These are phyloP conservation scores for Penicillium palitans DNA, from an alignment of 2,329 filamentous ascomycete genomes.

Conservation along the genomic window DNA sequence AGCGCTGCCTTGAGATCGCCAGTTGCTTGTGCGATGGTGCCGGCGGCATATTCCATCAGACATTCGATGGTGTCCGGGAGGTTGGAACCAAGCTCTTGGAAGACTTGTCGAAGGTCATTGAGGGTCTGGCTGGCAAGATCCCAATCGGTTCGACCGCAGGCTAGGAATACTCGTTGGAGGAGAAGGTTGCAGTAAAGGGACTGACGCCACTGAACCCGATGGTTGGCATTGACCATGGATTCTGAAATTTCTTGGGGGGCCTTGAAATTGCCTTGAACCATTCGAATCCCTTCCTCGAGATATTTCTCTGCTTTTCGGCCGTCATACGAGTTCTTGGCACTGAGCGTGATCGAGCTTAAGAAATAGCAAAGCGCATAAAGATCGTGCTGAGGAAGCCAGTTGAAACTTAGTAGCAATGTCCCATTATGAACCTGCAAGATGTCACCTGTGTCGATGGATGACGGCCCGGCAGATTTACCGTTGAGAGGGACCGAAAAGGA, in stretches of 20 bases:
- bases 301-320: conserved; percentile 57
- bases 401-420: conserved; percentile 53
- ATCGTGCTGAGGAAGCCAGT: conserved; percentile 62
- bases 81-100: conserved; percentile 46
- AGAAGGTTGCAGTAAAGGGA: conserved; percentile 68
- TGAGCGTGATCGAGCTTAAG: conserved; percentile 57
- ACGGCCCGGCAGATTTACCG: conserved; percentile 40
- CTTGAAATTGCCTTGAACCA: conserved; percentile 48
- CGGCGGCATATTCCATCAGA: conserved; percentile 70
- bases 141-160: conserved; percentile 72
- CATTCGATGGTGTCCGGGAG: conserved; percentile 49
- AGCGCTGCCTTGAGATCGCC: conserved; percentile 72
- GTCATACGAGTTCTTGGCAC: conserved; percentile 57
- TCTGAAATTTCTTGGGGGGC: conserved; percentile 47
- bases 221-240: conserved; percentile 59
- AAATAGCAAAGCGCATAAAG: conserved; percentile 62
- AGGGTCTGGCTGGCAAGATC: conserved; percentile 61
- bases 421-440: conserved; percentile 46
- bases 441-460: conserved; percentile 42
- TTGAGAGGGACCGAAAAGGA: conserved; percentile 51
- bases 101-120: conserved; percentile 52
- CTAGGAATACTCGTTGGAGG: conserved; percentile 68
- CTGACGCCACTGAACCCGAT: conserved; percentile 63
- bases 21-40: conserved; percentile 72
- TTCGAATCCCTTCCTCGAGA: conserved; percentile 58